phyloP scores from a whole-genome alignment of 2,329 filamentous ascomycete genomes.

The Ophiocordyceps unilateralis region DNA sequence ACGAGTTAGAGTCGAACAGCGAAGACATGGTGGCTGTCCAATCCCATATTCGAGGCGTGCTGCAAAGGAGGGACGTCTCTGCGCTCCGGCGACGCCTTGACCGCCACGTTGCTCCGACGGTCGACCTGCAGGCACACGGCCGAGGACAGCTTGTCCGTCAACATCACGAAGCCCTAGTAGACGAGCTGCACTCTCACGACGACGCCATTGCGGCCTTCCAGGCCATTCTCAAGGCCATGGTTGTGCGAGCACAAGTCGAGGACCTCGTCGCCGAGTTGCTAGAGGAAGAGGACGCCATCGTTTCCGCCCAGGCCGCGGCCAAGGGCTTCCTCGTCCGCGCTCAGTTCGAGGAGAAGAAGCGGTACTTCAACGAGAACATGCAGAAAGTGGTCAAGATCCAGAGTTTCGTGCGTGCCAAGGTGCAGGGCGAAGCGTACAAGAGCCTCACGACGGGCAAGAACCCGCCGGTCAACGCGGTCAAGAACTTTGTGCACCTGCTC shows the following conservation, averaged over 20 bases:
- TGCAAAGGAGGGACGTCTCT: conserved; percentile 32
- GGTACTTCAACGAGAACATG: conserved; percentile 92
- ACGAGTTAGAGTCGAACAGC: conserved; percentile 28
- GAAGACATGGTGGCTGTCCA: conserved; percentile 34
- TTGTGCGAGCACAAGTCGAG: conserved; percentile 58
- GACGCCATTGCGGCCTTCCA: conserved; percentile 55
- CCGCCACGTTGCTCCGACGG: conserved; percentile 37
- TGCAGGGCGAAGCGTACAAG: conserved; percentile 96
- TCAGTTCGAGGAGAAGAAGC: conserved; percentile 68
- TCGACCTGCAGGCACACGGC: conserved; percentile 46
- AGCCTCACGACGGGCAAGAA: conserved; percentile 92
- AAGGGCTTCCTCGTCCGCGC: conserved; percentile 58
- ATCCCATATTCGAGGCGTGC: conserved; percentile 42
- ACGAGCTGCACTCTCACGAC: conserved; percentile 52
- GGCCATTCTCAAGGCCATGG: conserved; percentile 59
- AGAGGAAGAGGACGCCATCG: conserved; percentile 61
- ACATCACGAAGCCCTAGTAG: conserved; percentile 43
- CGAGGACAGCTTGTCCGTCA: conserved; percentile 50
- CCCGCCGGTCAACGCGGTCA: conserved; percentile 87
- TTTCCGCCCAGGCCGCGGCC: conserved; percentile 57
- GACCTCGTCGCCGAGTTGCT: conserved; percentile 62
- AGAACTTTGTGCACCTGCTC: conserved; percentile 92
- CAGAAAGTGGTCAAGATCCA: conserved; percentile 97
- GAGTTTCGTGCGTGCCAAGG: conserved; percentile 84
- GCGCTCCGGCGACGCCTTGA: conserved; percentile 37